Evolutionary conservation across 371 early-diverging fungal genomes (phyloP), one percentile per base, ranked within the genome.

Genomic region (Mucor racemosus): DNA sequence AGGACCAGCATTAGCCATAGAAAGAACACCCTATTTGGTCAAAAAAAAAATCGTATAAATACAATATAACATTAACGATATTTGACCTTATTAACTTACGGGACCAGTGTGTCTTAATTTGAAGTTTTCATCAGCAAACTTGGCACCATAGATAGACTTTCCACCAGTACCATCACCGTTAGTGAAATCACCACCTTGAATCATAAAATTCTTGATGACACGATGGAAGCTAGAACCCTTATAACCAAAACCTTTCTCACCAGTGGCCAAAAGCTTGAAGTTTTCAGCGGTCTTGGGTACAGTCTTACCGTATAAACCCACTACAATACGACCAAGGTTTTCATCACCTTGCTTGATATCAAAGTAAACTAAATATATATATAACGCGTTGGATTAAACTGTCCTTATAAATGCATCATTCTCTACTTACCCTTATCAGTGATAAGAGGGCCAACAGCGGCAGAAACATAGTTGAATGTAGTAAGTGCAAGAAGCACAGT

Each of bases 121-220:
- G 74, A 96, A 95, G 91, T 97, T 98, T 85, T 99, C 99, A 81
- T 99, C 99, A 0, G 74, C 79, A 76, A 99, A 99, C 74, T 84
- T 83, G 15, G 71, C 79, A 64, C 91, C 78, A 78, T 97, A 99
- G 77, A 98, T 97, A 38, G 95, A 94, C 74, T 94, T 92, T 58
- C 99, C 97, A 69, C 99, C 99, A 59, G 96, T 96, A 63, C 98
- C 98, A 76, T 97, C 89, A 66, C 82, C 79, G 10, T 80, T 81
- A 61, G 92, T 92, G 58, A 93, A 91, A 67, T 95, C 93, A 72
- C 94, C 94, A 73, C 93, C 86, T 69, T 85, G 94, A 71, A 94
- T 91, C 94, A 94, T 94, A 71, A 94, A 95, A 36, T 91, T 77
- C 80, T 92, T 86, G 84, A 94, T 95, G 42, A 95, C 94, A 68